phyloP scores from a whole-genome alignment of 495 filamentous ascomycete genomes.

The Penicillium cinerascens region DNA sequence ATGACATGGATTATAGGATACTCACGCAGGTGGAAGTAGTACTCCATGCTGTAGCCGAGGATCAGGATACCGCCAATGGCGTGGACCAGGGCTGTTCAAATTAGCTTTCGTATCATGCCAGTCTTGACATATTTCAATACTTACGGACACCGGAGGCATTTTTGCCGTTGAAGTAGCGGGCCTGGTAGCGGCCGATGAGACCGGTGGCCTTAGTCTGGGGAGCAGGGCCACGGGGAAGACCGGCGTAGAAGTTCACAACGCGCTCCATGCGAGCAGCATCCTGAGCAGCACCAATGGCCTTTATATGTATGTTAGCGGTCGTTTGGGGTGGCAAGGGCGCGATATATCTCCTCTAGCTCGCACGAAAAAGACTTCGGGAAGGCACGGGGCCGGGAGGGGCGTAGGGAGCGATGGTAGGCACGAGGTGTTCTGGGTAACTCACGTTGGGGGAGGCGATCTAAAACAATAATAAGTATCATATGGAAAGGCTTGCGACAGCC shows the following conservation, averaged over 20 bases:
- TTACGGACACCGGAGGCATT: slow-evolving; percentile 83
- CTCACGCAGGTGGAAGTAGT: slow-evolving; percentile 99
- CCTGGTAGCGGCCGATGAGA: slow-evolving; percentile 81
- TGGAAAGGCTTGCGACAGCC: background rate
- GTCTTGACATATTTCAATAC: slow-evolving; percentile 29
- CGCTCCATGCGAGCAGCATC: slow-evolving; percentile 95
- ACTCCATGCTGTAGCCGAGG: slow-evolving; percentile 90
- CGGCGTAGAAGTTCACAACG: slow-evolving; percentile 96
- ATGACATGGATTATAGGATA: slow-evolving; percentile 10
- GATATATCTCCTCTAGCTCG: slow-evolving; percentile 5
- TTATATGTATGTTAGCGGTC: slow-evolving; percentile 26
- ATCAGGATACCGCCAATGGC: slow-evolving; percentile 69
- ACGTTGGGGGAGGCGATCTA: slow-evolving; percentile 91
- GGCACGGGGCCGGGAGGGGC: slow-evolving; percentile 17
- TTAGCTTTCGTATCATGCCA: slow-evolving; percentile 12
- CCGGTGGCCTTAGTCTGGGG: slow-evolving; percentile 77
- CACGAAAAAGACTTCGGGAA: slow-evolving; percentile 25
- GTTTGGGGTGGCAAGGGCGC: background rate
- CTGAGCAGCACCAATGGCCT: slow-evolving; percentile 88
- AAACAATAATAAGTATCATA: slow-evolving; percentile 27
- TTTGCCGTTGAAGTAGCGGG: slow-evolving; percentile 80
- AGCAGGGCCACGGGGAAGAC: slow-evolving; percentile 85
- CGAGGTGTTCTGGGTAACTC: slow-evolving; percentile 37
- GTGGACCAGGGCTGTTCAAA: slow-evolving; percentile 72
- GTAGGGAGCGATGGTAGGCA: slow-evolving; percentile 3